Base-by-base conservation (phyloP, 176 grass and related monocot species). In the Triticum turgidum region DNA sequence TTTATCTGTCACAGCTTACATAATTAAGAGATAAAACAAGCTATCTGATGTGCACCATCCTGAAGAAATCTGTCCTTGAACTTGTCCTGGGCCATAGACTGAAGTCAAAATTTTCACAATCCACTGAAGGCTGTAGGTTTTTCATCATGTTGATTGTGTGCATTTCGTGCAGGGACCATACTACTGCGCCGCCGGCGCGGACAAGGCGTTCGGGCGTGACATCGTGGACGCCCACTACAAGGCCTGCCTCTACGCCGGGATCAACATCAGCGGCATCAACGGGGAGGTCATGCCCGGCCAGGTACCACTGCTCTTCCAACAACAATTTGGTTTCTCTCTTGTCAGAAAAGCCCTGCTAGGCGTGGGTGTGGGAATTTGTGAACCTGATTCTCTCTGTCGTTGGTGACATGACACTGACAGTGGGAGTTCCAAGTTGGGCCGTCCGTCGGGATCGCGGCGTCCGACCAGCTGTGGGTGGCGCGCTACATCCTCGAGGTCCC, bases 381-480 rank as follows among this genome's bases (percentile, higher is more conserved):
- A 87, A 79, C 24, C 80, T 4, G 79, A 47, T 82, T 85, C 65
- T 15, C 13, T 44, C 0, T 42, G 17, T 69, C 11, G 9, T 7
- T 59, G 56, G 20, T 59, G 44, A 52, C 38, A 34, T 47, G 71
- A 42, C 41, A 42, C 7, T 49, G 71, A 78, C 89, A 98, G 95
- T 98, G 95, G 95, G 96, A 98, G 83, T 98, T 98, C 79, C 96
- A 96, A 92, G 96, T 98, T 7, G 96, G 96, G 5, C 96, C 93
- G 18, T 95, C 91, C 38, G 96, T 98, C 5, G 96, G 96, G 65
- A 98, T 98, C 71, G 82, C 88, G 1, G 96, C 91, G 9, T 75
- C 18, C 10, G 96, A 98, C 76, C 65, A 98, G 69, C 5, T 96
- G 1, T 98, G 93, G 91, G 75, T 95, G 27, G 91, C 93, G 15